phyloP scores from a whole-genome alignment of 1,284 basidiomycete genomes.

The Cronartium quercuum region DNA sequence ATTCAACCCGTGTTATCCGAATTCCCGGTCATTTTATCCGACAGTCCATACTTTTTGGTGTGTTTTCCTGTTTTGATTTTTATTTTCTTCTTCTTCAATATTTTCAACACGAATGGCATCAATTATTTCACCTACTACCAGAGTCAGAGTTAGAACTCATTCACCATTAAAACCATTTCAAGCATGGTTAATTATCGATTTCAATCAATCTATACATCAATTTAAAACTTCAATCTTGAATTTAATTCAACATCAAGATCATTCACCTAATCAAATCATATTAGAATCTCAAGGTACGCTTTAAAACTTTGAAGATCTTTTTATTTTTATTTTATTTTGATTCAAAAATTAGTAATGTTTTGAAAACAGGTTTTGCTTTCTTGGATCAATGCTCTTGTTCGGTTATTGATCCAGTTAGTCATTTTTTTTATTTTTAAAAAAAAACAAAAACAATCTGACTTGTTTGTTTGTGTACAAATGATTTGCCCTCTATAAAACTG shows the following conservation, averaged over 20 bases:
- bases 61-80: not conserved
- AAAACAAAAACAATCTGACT: not conserved
- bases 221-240: conserved; percentile 12
- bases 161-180: conserved; percentile 20
- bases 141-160: conserved; percentile 28
- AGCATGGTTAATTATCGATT: conserved; percentile 22
- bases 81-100: not conserved
- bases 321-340: not conserved
- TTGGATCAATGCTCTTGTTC: conserved; percentile 24
- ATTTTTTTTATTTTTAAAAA: not conserved
- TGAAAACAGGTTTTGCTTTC: conserved; percentile 14
- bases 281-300: not conserved
- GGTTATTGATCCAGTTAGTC: conserved; percentile 19
- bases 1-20: not conserved
- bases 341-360: not conserved
- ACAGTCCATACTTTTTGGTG: not conserved
- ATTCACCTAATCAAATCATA: not conserved
- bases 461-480: not conserved
- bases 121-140: not conserved
- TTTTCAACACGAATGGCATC: not conserved
- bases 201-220: not conserved
- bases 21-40: not conserved
- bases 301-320: conserved; percentile 3
- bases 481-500: not conserved
- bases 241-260: not conserved